Base-by-base conservation (phyloP, 129 eudicot genomes). In the Artemisia tridentata region DNA sequence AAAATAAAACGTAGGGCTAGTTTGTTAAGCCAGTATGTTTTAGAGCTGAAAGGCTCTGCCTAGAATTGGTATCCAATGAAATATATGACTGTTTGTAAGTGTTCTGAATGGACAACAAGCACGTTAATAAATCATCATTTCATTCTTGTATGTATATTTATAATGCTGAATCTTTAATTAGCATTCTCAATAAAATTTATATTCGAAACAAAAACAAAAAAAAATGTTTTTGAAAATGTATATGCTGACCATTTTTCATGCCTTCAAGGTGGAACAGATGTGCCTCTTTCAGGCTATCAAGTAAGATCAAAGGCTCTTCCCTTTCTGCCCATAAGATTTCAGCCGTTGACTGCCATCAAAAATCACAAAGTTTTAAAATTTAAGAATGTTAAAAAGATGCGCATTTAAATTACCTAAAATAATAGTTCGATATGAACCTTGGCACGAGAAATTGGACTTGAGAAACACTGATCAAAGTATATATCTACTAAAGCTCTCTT, bases 371-470 rank as follows among this genome's bases (percentile, higher is more conserved):
- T 0, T 14, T 64, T 15, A 71, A 75, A 72, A 72, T 27, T 7
- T 17, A 0, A n/a, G 11, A 27, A 16, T 29, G 18, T 7, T 5
- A 3, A 12, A 21, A 21, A 13, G 56, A 61, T 19, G n/a, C 25
- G 20, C 2, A 3, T 25, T 53, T 16, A 53, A 14, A 52, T 41
- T 15, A 50, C n/a, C 17, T 21, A 67, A 67, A 50, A 66, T 21
- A 15, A 59, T 5, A 58, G 54, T 56, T 61, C 25, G 43, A 69
- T 67, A 14, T 55, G 66, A 14, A 88, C 92, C 96, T 88, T 88
- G 62, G 96, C 92, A 55, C 96, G 91, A 56, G 89, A 75, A 76
- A 88, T 88, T 48, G 96, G 89, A 66, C 96, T 88, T 1, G 96
- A 86, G 72, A 86, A 88, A 84, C 96, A 88, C 51, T 77, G 76